Conservation (phyloP, 2,329 filamentous ascomycete genomes). For the Achaetomium macrosporum region DNA sequence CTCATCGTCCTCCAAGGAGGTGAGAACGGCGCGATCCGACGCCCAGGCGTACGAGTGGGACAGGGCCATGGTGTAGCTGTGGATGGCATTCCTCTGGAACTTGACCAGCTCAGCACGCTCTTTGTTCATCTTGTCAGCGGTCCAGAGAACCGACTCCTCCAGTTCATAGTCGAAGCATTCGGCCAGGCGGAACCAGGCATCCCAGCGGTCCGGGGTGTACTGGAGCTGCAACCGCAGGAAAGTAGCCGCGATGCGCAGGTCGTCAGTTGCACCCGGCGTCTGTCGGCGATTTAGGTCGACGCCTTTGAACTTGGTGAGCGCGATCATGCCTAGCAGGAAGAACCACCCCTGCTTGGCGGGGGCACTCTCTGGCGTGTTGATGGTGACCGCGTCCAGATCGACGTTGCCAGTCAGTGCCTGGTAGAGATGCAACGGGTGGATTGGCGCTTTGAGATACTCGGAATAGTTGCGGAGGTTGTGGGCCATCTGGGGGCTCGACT, state of each 20-base stretch:
- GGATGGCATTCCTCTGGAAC: slow-evolving; percentile 73
- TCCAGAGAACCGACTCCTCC: slow-evolving; percentile 83
- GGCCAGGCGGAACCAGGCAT: slow-evolving; percentile 82
- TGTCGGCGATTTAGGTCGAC: slow-evolving; percentile 67
- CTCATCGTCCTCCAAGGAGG: slow-evolving; percentile 38
- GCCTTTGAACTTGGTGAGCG: slow-evolving; percentile 74
- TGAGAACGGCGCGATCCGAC: slow-evolving; percentile 27
- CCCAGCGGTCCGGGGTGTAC: slow-evolving; percentile 76
- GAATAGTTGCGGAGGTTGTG: slow-evolving; percentile 82
- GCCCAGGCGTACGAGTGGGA: slow-evolving; percentile 51
- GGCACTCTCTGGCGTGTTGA: slow-evolving; percentile 62
- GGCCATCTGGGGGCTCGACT: slow-evolving; percentile 71
- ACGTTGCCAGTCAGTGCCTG: slow-evolving; percentile 74
- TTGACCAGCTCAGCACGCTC: slow-evolving; percentile 67
- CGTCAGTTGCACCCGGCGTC: slow-evolving; percentile 72
- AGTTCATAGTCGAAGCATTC: slow-evolving; percentile 85
- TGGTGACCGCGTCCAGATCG: slow-evolving; percentile 63
- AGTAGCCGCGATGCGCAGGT: slow-evolving; percentile 72
- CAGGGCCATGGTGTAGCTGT: slow-evolving; percentile 63
- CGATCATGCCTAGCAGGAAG: slow-evolving; percentile 82
- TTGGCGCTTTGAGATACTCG: slow-evolving; percentile 72
- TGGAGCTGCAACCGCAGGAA: slow-evolving; percentile 79
- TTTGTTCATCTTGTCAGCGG: slow-evolving; percentile 85
- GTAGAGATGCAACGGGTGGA: slow-evolving; percentile 76
- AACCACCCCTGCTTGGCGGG: slow-evolving; percentile 85